Evolutionary conservation across 495 filamentous ascomycete genomes (phyloP).

Genomic region (Diplogelasinospora grovesii): DNA sequence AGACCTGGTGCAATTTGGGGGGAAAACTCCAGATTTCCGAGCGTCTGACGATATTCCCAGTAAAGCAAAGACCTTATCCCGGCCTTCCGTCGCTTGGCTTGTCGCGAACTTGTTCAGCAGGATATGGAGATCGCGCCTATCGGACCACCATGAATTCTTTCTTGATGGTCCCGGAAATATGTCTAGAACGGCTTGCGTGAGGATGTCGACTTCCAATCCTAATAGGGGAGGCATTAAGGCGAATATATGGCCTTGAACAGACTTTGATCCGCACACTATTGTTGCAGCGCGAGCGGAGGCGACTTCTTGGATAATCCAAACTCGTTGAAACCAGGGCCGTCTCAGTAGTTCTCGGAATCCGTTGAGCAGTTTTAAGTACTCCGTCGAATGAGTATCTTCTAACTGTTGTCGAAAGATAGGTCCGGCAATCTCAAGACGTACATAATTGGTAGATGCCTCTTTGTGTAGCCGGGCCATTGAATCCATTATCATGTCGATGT

Average conservation of each 20-base stretch:
- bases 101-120: too few species aligned
- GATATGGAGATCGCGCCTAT: neutral
- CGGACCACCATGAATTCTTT: constrained; percentile 23
- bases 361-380: constrained; percentile 8
- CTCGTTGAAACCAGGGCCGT: constrained; percentile 14
- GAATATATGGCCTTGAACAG: constrained; percentile 22
- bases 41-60: too few species aligned
- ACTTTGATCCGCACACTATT: constrained; percentile 18
- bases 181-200: constrained; percentile 29
- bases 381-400: neutral
- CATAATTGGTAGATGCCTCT: neutral
- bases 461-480: neutral
- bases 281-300: constrained; percentile 6
- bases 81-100: too few species aligned
- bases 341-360: constrained; percentile 1
- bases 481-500: neutral
- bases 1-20: too few species aligned
- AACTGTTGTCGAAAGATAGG: neutral
- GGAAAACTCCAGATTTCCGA: too few species aligned
- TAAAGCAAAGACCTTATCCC: too few species aligned
- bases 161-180: constrained; percentile 26
- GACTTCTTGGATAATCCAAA: constrained; percentile 20
- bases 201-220: neutral
- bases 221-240: constrained; percentile 19
- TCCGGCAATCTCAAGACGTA: neutral